Evolutionary conservation across 2,329 filamentous ascomycete genomes (phyloP), one percentile per base, ranked within the genome.

Genomic region (Exophiala bonariae): DNA sequence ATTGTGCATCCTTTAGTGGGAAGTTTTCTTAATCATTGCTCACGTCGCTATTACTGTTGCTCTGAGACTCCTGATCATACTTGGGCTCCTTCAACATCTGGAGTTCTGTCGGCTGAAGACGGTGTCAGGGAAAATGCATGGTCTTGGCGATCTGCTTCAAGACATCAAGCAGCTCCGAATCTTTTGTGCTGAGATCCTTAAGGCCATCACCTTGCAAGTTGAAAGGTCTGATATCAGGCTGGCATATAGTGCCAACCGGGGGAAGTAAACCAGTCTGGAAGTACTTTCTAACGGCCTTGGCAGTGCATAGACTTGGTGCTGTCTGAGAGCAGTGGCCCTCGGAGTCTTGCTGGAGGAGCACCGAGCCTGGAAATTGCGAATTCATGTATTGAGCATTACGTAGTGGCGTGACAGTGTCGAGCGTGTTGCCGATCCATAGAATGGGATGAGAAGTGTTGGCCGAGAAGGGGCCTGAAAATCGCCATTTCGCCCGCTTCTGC

Each of bases 311-410:
- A 1, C 66, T 69, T 0, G 66, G 63, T 5, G 47, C 47, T 4
- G 47, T 35, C 18, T 37, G 11, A 31, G 47, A 55, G 14, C 42
- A 42, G 62, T 70, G 59, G 51, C 67, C 66, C 52, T 68, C 66
- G 3, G 68, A 65, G 44, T 77, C 68, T 44, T 72, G 70, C 23
- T 70, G 58, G 3, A 79, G 60, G 7, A 78, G 59, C 3, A 58
- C 62, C 20, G 58, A 63, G 8, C 50, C 57, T 13, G 57, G 50
- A 31, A 61, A 60, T 1, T 49, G 50, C 3, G 52, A 32, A 35
- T 56, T 59, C 37, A 57, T 52, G 34, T 59, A 60, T 9, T 53
- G 39, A 2, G 62, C 62, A 4, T 58, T 60, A 1, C 37, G 39
- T 4, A 63, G 42, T 16, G 62, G 59, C 4, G 61, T 64, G 7